A percentile compares a stretch with the other conserved stretches of the same genome.
Conservation (phyloP, 1,139 yeast genomes). For the Taphrina flavorubra region DNA sequence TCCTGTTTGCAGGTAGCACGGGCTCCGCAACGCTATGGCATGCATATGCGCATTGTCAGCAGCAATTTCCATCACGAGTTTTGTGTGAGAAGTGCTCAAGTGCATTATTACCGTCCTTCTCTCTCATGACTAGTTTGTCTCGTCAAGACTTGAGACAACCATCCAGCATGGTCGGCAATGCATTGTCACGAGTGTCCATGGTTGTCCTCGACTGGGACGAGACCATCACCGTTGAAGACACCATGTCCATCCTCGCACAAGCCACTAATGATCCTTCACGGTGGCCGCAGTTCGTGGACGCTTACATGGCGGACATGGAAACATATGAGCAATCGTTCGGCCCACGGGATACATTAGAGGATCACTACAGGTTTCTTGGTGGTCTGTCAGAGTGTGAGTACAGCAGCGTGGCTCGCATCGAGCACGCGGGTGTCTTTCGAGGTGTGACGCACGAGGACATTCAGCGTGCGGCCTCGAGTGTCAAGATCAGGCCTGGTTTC, state of each 20-base stretch:
- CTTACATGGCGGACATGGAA: conserved; percentile 32
- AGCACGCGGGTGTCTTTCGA: conserved; percentile 20
- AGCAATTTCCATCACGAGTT: no score
- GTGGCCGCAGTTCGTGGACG: conserved; percentile 30
- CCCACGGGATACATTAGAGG: conserved; percentile 11
- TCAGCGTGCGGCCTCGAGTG: conserved; percentile 6
- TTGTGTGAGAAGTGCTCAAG: no score
- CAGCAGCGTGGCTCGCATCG: conserved; percentile 24
- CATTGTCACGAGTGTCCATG: neutral
- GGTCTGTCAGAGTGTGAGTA: conserved; percentile 17
- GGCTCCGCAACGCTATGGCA: neutral
- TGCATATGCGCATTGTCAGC: no score
- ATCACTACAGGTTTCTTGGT: conserved; percentile 22
- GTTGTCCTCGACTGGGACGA: conserved; percentile 41
- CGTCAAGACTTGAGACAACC: no score
- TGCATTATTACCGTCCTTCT: no score
- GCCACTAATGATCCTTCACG: conserved; percentile 14
- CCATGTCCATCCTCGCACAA: conserved; percentile 27
- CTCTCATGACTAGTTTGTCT: no score
- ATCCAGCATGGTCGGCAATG: neutral
- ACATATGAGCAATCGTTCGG: conserved; percentile 18
- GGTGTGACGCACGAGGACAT: conserved; percentile 27
- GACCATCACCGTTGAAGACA: conserved; percentile 33
- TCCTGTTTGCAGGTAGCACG: no score
- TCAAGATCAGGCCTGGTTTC: conserved; percentile 18